phyloP scores from a whole-genome alignment of 352 stramenopile genomes.

The Phytophthora palmivora region DNA sequence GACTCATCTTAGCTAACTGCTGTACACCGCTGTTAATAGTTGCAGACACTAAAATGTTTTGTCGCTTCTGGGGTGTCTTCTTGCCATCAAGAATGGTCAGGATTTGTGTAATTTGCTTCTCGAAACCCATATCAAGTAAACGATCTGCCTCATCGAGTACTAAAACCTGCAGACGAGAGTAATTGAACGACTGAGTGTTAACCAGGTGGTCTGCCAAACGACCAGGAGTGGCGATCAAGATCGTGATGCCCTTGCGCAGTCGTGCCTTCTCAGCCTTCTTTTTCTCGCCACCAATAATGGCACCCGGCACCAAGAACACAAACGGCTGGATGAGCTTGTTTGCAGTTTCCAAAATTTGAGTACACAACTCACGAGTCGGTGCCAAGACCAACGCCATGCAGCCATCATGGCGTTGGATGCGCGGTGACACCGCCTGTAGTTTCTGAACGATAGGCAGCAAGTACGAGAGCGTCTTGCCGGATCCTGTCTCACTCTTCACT shows the following conservation, averaged over 20 bases:
- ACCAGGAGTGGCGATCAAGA: conserved; percentile 98
- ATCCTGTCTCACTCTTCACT: conserved; percentile 96
- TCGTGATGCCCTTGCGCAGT: conserved; percentile 93
- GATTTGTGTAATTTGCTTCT: conserved; percentile 99
- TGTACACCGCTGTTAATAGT: conserved; percentile 90
- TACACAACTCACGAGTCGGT: conserved; percentile 95
- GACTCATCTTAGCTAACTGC: conserved; percentile 84
- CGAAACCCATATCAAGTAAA: conserved; percentile 99
- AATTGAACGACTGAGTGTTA: conserved; percentile 93
- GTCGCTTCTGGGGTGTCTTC: conserved; percentile 74
- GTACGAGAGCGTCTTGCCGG: conserved; percentile 97
- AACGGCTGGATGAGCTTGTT: conserved; percentile 94
- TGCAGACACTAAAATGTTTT: conserved; percentile 90
- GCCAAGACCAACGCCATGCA: conserved; percentile 93
- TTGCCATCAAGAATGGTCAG: conserved; percentile 94
- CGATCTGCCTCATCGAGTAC: conserved; percentile 99
- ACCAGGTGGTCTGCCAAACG: conserved; percentile 97
- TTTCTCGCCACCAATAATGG: conserved; percentile 96
- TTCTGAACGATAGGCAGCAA: conserved; percentile 95
- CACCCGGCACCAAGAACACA: conserved; percentile 85
- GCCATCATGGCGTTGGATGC: conserved; percentile 86
- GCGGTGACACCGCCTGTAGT: conserved; percentile 69
- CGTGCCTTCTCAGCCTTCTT: conserved; percentile 90
- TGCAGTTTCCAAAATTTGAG: conserved; percentile 96
- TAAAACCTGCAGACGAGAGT: conserved; percentile 93